Base-by-base conservation (phyloP, 73 alveolate genomes). In the Paraurostyla sp. region DNA sequence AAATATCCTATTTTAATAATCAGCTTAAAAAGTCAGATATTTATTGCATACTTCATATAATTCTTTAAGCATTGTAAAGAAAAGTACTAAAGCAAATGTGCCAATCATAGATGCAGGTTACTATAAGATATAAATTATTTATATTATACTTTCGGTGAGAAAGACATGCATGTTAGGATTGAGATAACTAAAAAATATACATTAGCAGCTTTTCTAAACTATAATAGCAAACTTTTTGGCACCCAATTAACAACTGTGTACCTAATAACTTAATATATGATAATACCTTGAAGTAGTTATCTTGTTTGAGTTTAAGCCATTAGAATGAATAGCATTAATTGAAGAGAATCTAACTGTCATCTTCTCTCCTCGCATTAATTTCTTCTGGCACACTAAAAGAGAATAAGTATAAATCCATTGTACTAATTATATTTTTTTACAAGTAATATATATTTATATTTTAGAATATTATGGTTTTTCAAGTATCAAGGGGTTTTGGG, bases 1-100 rank as follows among this genome's bases (percentile, higher is more conserved):
- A 48, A 33, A 65, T 71, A 75, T 93, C 84, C 86, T 65, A 65
- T 1, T 38, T 38, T 38, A 16, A 65, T 40, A 22, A 65, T 27
- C 23, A 15, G 13, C 0, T 65, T 32, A 38, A 13, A 38, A 40
- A n/a, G n/a, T n/a, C 25, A 20, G 9, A 20, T 20, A 9, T 6
- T 9, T n/a, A n/a, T n/a, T 36, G 2, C 13, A 15, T 65, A 65
- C 82, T 94, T 98, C 99, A 20, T 87, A 81, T 32, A 95, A 97
- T 83, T 98, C 99, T 87, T 98, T 98, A 30, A 98, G 82, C 99
- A 97, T 97, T 50, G 99, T 95, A 80, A 97, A 95, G 38, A 93
- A 65, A 54, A 97, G 82, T 43, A 97, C 99, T 56, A 88, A 73
- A 0, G 95, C 94, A 90, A 97, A 97, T 18, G 99, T 97, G 22